phyloP scores from a whole-genome alignment of 2,329 filamentous ascomycete genomes.

The Ascochyta fabae region DNA sequence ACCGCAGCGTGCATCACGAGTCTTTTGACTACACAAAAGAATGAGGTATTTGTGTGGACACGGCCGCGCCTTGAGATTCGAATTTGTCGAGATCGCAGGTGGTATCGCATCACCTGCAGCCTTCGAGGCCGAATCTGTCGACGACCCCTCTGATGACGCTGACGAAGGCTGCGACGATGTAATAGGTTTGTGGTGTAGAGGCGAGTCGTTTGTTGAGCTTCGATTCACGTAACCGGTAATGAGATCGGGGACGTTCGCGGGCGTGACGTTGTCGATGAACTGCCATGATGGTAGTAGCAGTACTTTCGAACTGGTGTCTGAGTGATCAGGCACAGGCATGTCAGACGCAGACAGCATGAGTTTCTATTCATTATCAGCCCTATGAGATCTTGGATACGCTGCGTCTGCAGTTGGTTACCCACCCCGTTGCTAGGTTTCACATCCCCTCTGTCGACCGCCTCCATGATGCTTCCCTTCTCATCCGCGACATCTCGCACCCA shows the following conservation, averaged over 20 bases:
- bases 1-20: constrained; percentile 92
- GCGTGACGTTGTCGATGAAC: constrained; percentile 82
- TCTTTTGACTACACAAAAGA: constrained; percentile 91
- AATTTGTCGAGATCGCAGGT: constrained; percentile 35
- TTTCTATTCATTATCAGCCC: constrained; percentile 59
- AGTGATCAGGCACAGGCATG: constrained; percentile 76
- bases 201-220: constrained; percentile 75
- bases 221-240: constrained; percentile 73
- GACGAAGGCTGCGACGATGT: constrained; percentile 19
- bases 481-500: constrained; percentile 88
- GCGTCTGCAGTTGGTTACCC: constrained; percentile 42
- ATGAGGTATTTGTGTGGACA: constrained; percentile 87
- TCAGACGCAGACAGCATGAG: constrained; percentile 93
- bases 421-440: constrained; percentile 72
- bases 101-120: constrained; percentile 27
- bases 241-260: constrained; percentile 72
- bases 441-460: constrained; percentile 58
- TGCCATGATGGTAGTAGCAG: constrained; percentile 86
- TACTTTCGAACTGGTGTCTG: constrained; percentile 71
- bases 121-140: constrained; percentile 25
- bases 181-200: constrained; percentile 52
- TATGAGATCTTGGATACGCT: not conserved
- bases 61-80: constrained; percentile 63
- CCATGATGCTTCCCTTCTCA: constrained; percentile 72
- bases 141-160: constrained; percentile 9